Evolutionary conservation across 306 rosid species (phyloP), one percentile per base, ranked within the genome.

Genomic region (Quercus ilex): DNA sequence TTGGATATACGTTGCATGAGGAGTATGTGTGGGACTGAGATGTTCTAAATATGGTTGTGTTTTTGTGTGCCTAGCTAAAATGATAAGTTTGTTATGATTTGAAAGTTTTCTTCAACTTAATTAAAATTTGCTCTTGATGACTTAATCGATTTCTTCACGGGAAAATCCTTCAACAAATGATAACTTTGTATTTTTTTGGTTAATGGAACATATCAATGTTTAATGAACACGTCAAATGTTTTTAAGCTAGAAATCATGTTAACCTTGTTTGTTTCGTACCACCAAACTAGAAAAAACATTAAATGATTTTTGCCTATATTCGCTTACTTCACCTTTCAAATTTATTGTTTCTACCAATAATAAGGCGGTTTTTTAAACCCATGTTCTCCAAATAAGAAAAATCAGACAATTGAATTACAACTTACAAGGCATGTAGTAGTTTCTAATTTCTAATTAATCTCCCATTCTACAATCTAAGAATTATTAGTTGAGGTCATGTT

Each of bases 1-100:
- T 76, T 85, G 74, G 70, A 74, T 79, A 74, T 81, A 75, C 83
- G 71, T 56, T 86, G 84, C 92, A 83, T 86, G 91, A 55, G 58
- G 19, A 46, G 58, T 71, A 33, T 53, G 30, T 1, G 53, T 86
- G 84, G 87, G 81, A 70, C 84, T 79, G 57, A 3, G n/a, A 28
- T 17, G 5, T 11, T 67, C 46, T 41, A 41, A 41, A 41, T 41
- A 41, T 41, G 11, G 2, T 38, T 38, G 11, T 41, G 3, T 41
- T 41, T 41, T 41, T 41, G 46, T 67, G 30, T 55, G 33, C 30
- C 58, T 19, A 28, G 41, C 41, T 35, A 5, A 19, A 52, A 52
- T 73, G 31, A 72, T 38, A 8, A 7, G 19, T 75, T 55, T 67
- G 56, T 20, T 70, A n/a, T 21, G 73, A 59, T 60, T 60, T 35